Evolutionary conservation across 345 rosid species (phyloP).

Genomic region (Chamaenerion angustifolium): DNA sequence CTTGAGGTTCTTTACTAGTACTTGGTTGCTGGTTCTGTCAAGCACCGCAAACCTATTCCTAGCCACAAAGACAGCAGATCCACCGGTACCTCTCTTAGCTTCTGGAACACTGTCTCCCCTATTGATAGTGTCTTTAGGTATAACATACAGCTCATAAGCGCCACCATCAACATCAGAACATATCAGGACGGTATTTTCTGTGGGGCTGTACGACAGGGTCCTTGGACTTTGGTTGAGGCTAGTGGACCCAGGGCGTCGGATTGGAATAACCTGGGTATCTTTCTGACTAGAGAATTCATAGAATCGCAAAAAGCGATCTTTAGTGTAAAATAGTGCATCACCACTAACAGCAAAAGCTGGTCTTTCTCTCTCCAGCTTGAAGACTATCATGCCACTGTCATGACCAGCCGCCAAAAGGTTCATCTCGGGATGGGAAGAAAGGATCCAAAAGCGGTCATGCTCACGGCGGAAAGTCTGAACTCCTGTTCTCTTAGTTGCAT

Average conservation of each 20-base stretch:
- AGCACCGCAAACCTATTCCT: slow-evolving; percentile 90
- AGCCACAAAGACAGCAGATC: slow-evolving; percentile 72
- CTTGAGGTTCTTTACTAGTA: slow-evolving; percentile 58
- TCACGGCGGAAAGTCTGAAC: slow-evolving; percentile 91
- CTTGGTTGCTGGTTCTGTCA: slow-evolving; percentile 78
- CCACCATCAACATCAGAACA: slow-evolving; percentile 93
- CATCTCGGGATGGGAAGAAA: slow-evolving; percentile 88
- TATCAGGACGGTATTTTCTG: slow-evolving; percentile 74
- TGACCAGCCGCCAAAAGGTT: slow-evolving; percentile 97
- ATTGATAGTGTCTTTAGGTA: slow-evolving; percentile 64
- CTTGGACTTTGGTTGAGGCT: slow-evolving; percentile 81
- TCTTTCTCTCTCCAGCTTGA: slow-evolving; percentile 90
- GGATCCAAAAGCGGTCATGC: slow-evolving; percentile 93
- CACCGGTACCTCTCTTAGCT: slow-evolving; percentile 78
- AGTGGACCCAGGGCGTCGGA: slow-evolving; percentile 65
- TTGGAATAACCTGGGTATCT: slow-evolving; percentile 72
- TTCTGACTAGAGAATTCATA: slow-evolving; percentile 64
- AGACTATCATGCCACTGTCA: slow-evolving; percentile 93
- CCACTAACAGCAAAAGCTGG: slow-evolving; percentile 85
- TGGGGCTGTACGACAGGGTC: slow-evolving; percentile 85
- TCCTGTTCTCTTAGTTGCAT: slow-evolving; percentile 80
- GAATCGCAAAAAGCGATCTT: slow-evolving; percentile 71
- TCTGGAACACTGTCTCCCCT: slow-evolving; percentile 64
- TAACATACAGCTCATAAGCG: slow-evolving; percentile 71
- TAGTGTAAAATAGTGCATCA: slow-evolving; percentile 56